These are phyloP conservation scores for Clarireedia sp. DNA, from an alignment of 2,329 filamentous ascomycete genomes.

Conservation along the genomic window DNA sequence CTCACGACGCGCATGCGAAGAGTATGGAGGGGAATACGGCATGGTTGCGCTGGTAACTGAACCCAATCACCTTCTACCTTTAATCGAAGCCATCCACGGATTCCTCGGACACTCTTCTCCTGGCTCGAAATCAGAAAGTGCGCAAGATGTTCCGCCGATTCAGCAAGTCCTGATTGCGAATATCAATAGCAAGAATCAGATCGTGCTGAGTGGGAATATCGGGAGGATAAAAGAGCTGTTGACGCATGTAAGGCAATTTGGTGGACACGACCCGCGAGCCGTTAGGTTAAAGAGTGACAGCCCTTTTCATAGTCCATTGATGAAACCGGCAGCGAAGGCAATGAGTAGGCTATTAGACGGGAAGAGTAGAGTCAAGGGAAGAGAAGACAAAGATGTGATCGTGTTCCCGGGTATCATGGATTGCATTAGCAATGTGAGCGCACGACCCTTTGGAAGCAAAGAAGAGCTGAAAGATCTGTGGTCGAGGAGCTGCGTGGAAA, in stretches of 20 bases:
- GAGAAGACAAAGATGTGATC: constrained; percentile 55
- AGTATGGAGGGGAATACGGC: constrained; percentile 74
- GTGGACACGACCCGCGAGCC: constrained; percentile 82
- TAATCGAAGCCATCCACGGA: constrained; percentile 68
- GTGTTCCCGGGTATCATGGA: constrained; percentile 68
- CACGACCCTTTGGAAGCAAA: constrained; percentile 64
- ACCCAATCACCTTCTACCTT: constrained; percentile 59
- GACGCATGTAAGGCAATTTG: constrained; percentile 78
- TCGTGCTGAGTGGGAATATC: constrained; percentile 84
- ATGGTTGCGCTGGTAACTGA: constrained; percentile 94
- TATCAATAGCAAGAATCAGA: constrained; percentile 93
- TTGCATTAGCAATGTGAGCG: constrained; percentile 81
- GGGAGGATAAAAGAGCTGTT: constrained; percentile 73
- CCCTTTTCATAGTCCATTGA: constrained; percentile 86
- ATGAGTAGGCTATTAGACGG: constrained; percentile 62
- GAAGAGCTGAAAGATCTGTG: constrained; percentile 72
- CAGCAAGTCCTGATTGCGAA: constrained; percentile 88
- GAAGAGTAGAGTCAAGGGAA: constrained; percentile 45
- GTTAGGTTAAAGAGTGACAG: constrained; percentile 80
- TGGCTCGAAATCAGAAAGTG: constrained; percentile 61
- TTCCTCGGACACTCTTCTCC: constrained; percentile 64
- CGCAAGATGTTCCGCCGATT: constrained; percentile 62
- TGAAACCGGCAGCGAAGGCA: constrained; percentile 72
- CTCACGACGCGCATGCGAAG: constrained; percentile 54
- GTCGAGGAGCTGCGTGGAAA: constrained; percentile 79